Base-by-base conservation (phyloP, 257 asterid species). In the Catharanthus roseus region DNA sequence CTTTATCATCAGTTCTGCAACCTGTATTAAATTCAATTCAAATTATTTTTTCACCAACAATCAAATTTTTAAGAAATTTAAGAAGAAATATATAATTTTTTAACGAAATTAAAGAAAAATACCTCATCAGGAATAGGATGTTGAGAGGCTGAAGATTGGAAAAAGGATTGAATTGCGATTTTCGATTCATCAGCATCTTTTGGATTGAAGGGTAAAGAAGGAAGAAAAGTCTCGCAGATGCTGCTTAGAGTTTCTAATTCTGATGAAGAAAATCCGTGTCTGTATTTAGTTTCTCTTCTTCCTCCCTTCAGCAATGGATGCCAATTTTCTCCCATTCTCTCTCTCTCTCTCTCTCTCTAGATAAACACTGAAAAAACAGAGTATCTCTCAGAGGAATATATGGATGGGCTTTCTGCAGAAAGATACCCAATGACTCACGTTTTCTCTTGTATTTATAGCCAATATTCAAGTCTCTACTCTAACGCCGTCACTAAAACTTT, bases 111-210 rank as follows among this genome's bases (percentile, higher is more conserved):
- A 3, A 45, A 9, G 45, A 33, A 19, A 0, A 21, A 12, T 81
- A 91, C 97, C 96, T 89, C 92, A 74, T 92, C 92, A 4, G 96
- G 96, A 19, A 92, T 58, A 4, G 96, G 96, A 81, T 89, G 77
- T 28, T 78, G 96, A 78, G 93, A 70, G 36, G 72, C 96, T 24
- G 96, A 87, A 38, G 87, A 73, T 61, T 68, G 29, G 70, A 24
- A 79, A 45, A 87, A 83, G 31, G 83, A 75, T 12, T 81, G 73
- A n/a, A 77, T 33, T 29, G 76, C 81, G 2, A 77, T 28, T 16
- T 36, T 36, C 21, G 77, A 24, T 71, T 69, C 65, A 5, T 61
- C n/a, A n/a, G n/a, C 69, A 2, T 67, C 44, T 18, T 65, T 65
- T 18, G 67, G n/a, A 76, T 74, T 65, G 75, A 36, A 19, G 24